Conservation (phyloP, 495 filamentous ascomycete species). For the Lepidopterella palustris region DNA sequence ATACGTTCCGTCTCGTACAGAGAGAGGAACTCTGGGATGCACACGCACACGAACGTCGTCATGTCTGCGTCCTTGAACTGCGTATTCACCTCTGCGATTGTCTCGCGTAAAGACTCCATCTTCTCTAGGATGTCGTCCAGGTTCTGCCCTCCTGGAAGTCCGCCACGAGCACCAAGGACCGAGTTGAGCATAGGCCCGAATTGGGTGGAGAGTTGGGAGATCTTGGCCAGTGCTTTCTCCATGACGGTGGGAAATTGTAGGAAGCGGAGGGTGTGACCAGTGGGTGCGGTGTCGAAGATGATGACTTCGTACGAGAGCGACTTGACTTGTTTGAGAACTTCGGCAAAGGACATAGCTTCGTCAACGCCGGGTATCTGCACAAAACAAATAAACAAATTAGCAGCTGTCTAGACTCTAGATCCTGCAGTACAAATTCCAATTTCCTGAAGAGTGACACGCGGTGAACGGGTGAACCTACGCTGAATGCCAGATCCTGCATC, state of each 20-base stretch:
- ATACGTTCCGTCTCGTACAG: constrained; percentile 99
- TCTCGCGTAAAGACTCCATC: constrained; percentile 85
- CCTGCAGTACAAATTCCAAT: too few species aligned
- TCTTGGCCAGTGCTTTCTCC: constrained; percentile 94
- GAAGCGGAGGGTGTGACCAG: constrained; percentile 98
- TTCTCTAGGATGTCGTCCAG: constrained; percentile 87
- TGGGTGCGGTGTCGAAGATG: constrained; percentile 98
- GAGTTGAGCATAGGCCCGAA: constrained; percentile 96
- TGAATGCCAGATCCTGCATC: constrained; percentile 70
- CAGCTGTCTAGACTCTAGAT: too few species aligned
- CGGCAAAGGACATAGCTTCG: constrained; percentile 99
- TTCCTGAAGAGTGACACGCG: too few species aligned
- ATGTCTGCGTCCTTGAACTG: constrained; percentile 97
- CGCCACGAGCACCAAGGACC: constrained; percentile 73
- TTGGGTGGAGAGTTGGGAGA: constrained; percentile 86
- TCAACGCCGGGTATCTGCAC: constrained; percentile 98
- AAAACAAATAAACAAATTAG: too few species aligned
- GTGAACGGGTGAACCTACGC: constrained; percentile 44
- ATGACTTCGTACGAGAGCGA: constrained; percentile 98
- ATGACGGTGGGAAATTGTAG: constrained; percentile 97
- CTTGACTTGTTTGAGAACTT: constrained; percentile 98
- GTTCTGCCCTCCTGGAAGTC: constrained; percentile 84
- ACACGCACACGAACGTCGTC: constrained; percentile 97
- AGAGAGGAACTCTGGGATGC: constrained; percentile 94
- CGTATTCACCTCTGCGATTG: constrained; percentile 90